A percentile compares a stretch with the other conserved stretches of the same genome.
phyloP scores from a whole-genome alignment of 306 rosid genomes.

The Ziziphus jujuba region DNA sequence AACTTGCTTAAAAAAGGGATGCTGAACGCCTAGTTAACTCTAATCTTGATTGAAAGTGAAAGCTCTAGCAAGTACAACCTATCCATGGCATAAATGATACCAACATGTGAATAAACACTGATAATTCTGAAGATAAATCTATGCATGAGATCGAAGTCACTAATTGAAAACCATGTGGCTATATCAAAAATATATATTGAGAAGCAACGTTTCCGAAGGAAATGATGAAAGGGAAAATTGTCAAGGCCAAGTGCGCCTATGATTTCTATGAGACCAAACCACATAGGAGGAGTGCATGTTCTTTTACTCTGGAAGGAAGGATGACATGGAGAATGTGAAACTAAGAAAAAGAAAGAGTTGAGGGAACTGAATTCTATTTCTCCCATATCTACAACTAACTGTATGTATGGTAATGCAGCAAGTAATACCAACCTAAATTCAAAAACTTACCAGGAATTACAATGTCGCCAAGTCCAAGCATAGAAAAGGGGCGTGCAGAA shows the following conservation, averaged over 20 bases:
- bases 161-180: background rate
- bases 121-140: background rate
- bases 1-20: background rate
- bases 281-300: background rate
- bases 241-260: background rate
- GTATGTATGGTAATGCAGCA: background rate
- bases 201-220: background rate
- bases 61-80: too few relatives aligned
- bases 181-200: background rate
- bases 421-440: constrained; percentile 14
- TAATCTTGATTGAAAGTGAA: background rate
- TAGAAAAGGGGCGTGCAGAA: constrained; percentile 82
- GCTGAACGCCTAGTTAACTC: background rate
- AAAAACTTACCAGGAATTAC: constrained; percentile 90
- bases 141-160: background rate
- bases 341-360: background rate
- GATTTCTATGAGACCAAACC: background rate
- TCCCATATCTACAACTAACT: background rate
- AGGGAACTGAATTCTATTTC: too few relatives aligned
- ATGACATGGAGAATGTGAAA: background rate
- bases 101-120: too few relatives aligned
- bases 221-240: background rate
- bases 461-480: constrained; percentile 99
- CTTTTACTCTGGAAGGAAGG: background rate
- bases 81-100: too few relatives aligned